Conservation (phyloP, 805 yeast genomes). For the Candida silvatica region DNA sequence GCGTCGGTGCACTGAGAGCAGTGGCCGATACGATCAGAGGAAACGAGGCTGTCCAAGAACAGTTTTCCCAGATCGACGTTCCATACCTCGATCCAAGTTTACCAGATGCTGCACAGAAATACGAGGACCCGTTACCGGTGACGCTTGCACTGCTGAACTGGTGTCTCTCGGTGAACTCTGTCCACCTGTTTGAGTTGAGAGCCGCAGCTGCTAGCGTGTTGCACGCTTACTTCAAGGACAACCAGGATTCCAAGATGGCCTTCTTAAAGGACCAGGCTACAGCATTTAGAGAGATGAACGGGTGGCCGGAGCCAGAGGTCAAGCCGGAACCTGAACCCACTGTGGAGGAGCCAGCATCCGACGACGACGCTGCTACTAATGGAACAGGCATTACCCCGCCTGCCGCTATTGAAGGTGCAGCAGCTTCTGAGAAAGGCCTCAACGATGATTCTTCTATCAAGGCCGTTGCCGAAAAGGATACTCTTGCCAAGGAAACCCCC, state of each 20-base stretch:
- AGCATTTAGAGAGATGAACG: constrained; percentile 26
- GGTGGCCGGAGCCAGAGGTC: constrained; percentile 13
- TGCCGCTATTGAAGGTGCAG: too few species aligned
- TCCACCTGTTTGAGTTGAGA: constrained; percentile 77
- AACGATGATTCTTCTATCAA: too few species aligned
- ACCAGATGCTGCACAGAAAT: constrained; percentile 22
- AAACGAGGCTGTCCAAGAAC: constrained; percentile 58
- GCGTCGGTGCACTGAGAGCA: constrained; percentile 62
- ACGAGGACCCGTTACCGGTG: constrained; percentile 49
- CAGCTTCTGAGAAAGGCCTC: too few species aligned
- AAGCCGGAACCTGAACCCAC: neutral
- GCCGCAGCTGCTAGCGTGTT: constrained; percentile 61
- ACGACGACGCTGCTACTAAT: neutral
- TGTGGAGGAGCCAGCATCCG: neutral
- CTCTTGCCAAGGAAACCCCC: neutral
- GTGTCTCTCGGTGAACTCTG: constrained; percentile 72
- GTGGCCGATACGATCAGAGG: constrained; percentile 69
- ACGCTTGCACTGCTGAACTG: constrained; percentile 71
- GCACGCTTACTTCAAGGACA: constrained; percentile 59
- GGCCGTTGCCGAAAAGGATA: too few species aligned
- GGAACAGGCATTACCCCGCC: too few species aligned
- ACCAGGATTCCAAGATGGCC: constrained; percentile 47
- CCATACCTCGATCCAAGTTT: constrained; percentile 75
- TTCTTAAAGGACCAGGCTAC: constrained; percentile 63
- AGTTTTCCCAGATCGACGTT: constrained; percentile 77